Percentiles rank a stretch among this genome's conserved stretches.
Evolutionary conservation across 345 rosid species (phyloP).

Genomic region (Bruguiera sexangula): DNA sequence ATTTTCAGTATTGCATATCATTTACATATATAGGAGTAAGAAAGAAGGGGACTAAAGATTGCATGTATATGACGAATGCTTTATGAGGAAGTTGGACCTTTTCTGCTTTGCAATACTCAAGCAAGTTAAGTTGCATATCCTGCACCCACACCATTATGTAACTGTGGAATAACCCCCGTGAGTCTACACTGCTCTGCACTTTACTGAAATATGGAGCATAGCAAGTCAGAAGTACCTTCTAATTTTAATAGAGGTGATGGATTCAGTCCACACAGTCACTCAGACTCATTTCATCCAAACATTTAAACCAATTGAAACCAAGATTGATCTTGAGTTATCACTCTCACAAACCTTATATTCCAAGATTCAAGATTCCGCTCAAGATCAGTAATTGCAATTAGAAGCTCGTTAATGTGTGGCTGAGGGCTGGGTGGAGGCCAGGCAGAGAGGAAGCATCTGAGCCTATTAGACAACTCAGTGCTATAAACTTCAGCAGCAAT

Average conservation of each 20-base stretch:
- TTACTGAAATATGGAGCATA: conserved; percentile 18
- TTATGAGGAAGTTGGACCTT: conserved; percentile 17
- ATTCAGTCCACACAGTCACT: background rate
- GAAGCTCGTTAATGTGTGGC: conserved; percentile 32
- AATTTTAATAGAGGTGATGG: conserved; percentile 7
- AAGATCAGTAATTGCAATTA: conserved; percentile 27
- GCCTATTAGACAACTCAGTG: conserved; percentile 29
- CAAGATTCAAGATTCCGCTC: conserved; percentile 25
- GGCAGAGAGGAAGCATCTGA: conserved; percentile 25
- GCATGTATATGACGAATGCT: background rate
- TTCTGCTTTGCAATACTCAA: conserved; percentile 32
- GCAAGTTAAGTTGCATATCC: conserved; percentile 33
- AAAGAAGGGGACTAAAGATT: background rate
- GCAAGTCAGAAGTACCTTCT: conserved; percentile 10
- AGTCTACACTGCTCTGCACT: conserved; percentile 29
- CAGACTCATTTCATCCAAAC: background rate
- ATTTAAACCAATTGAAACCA: background rate
- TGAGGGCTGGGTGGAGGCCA: conserved; percentile 36
- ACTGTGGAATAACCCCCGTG: conserved; percentile 26
- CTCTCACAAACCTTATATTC: conserved; percentile 28
- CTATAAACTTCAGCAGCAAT: conserved; percentile 31
- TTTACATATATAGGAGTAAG: background rate
- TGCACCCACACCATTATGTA: conserved; percentile 38
- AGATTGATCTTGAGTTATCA: background rate
- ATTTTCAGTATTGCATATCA: background rate